Base-by-base conservation (phyloP, 1,284 basidiomycete genomes). In the Omphalotus olearius region DNA sequence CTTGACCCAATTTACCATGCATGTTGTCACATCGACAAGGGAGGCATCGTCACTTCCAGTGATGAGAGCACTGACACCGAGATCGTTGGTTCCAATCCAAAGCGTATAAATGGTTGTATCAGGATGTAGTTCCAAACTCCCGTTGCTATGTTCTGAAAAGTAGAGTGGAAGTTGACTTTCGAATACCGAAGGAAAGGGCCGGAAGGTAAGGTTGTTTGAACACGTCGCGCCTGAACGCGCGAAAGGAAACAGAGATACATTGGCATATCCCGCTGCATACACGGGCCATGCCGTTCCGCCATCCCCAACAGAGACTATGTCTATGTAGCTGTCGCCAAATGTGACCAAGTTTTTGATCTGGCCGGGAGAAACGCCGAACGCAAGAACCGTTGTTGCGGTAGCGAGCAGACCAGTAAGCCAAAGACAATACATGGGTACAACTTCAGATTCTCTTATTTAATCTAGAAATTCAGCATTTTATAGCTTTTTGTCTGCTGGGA, bases 61-160 rank as follows among this genome's bases (percentile, higher is more conserved):
- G 9, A 76, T 51, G 26, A 77, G 60, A 4, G 69, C 64, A 30
- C 68, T 69, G 4, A 62, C 63, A 3, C 74, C 73, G 20, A 75
- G 62, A 58, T 75, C 73, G 54, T 74, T 76, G 6, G 73, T 75
- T 2, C 74, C 74, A 44, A 75, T 68, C 74, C 74, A 76, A 14
- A 75, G 62, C 0, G 70, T 71, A 54, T 72, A 75, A 11, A 76
- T 54, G 0, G 74, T 75, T 38, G 70, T 60, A 14, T 61, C 56
- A 10, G 66, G 54, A 10, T 63, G 51, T 1, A 73, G 54, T n/a
- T 55, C 61, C 17, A 67, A 46, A 0, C 64, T 59, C 17, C 65
- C 62, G 41, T 67, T 67, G 3, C 52, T 47, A 16, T 48, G 60
- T 38, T 65, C 60, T 14, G 57, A 45, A 42, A 72, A 64, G 55